Conservation (phyloP, 345 rosid genomes). For the Gossypium turneri region DNA sequence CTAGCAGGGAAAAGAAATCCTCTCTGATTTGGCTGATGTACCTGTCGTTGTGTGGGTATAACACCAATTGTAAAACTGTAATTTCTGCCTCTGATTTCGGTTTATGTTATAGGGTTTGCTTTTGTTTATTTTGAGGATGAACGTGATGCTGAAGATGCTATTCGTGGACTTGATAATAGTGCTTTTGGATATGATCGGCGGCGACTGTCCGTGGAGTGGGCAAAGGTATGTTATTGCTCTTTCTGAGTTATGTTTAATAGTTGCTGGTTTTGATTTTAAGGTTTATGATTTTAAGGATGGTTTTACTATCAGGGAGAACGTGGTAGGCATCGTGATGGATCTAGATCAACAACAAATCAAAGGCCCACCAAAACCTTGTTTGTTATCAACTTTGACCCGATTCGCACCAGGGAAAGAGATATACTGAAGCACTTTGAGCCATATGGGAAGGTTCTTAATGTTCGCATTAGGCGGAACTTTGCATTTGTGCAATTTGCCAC, state of each 20-base stretch:
- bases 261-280: not conserved
- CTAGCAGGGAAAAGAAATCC: constrained; percentile 29
- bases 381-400: constrained; percentile 80
- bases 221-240: constrained; percentile 44
- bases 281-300: not conserved
- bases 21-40: constrained; percentile 36
- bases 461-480: constrained; percentile 75
- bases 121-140: constrained; percentile 91
- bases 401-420: constrained; percentile 65
- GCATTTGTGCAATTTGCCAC: constrained; percentile 79
- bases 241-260: not conserved
- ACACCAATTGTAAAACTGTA: constrained; percentile 1
- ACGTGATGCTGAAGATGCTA: constrained; percentile 82
- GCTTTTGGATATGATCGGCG: constrained; percentile 78
- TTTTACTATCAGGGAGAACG: constrained; percentile 57
- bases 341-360: constrained; percentile 45
- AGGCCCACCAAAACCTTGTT: constrained; percentile 89
- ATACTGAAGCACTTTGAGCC: constrained; percentile 74
- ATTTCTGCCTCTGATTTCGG: constrained; percentile 17
- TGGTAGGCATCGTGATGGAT: constrained; percentile 61
- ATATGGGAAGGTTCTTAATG: constrained; percentile 68
- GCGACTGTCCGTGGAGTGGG: constrained; percentile 81
- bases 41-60: constrained; percentile 25
- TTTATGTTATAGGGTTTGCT: constrained; percentile 62
- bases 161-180: constrained; percentile 56